Percentiles rank a stretch among this genome's conserved stretches.
Conservation (phyloP, 192 early-diverging fungal genomes). For the Lobosporangium transversale region DNA sequence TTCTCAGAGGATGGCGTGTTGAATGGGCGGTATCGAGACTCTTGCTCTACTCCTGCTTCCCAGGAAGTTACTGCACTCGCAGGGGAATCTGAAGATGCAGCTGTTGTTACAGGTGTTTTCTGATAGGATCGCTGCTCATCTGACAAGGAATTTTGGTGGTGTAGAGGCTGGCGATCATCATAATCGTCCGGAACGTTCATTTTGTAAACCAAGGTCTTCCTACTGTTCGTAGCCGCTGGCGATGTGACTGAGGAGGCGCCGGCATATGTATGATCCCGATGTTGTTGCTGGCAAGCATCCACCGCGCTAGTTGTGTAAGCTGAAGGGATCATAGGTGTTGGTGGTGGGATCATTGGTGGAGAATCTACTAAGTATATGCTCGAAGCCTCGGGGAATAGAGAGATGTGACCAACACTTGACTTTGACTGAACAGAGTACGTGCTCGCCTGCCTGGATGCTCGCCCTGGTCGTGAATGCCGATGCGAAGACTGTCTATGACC, state of each 20-base stretch:
- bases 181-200: conserved; percentile 32
- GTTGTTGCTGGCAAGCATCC: background rate
- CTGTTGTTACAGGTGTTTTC: background rate
- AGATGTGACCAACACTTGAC: conserved; percentile 2
- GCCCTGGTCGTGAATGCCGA: background rate
- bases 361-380: conserved; percentile 23
- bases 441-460: background rate
- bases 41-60: no score
- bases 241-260: background rate
- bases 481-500: conserved; percentile 2
- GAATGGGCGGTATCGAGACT: no score
- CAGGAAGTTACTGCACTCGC: background rate
- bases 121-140: conserved; percentile 2
- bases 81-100: conserved; percentile 1
- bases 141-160: background rate
- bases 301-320: conserved; percentile 3
- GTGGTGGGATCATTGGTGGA: conserved; percentile 20
- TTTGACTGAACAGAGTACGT: conserved; percentile 10
- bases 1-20: no score
- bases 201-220: conserved; percentile 15
- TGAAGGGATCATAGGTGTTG: conserved; percentile 31
- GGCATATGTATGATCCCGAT: background rate
- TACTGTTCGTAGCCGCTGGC: background rate
- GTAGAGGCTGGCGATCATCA: conserved; percentile 43
- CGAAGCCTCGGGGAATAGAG: conserved; percentile 23